Percentiles rank a stretch among this genome's conserved stretches.
phyloP scores from a whole-genome alignment of 2,329 filamentous ascomycete genomes.

The Plectosphaerella cucumerina region DNA sequence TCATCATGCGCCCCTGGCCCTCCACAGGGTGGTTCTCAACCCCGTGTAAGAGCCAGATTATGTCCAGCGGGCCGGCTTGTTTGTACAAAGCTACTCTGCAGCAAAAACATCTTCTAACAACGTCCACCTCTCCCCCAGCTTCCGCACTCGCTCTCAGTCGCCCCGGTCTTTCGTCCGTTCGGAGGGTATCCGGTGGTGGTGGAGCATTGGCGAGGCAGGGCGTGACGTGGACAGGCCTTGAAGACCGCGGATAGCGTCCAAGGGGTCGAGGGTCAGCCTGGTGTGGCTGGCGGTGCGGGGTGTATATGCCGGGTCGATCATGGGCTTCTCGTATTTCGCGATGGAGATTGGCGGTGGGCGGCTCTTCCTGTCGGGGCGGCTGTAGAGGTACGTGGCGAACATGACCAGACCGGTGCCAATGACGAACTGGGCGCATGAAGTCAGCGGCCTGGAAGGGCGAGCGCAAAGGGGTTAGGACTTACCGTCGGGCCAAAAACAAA shows the following conservation, averaged over 20 bases:
- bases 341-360: slow-evolving; percentile 65
- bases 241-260: slow-evolving; percentile 31
- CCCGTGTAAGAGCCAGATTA: not conserved
- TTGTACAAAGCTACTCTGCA: too few relatives aligned
- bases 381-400: slow-evolving; percentile 82
- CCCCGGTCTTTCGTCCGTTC: slow-evolving; percentile 11
- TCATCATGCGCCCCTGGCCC: not conserved
- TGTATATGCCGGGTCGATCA: slow-evolving; percentile 46
- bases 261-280: slow-evolving; percentile 33
- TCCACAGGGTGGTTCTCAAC: not conserved
- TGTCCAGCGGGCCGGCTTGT: too few relatives aligned
- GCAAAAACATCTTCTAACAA: too few relatives aligned
- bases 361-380: slow-evolving; percentile 56
- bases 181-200: slow-evolving; percentile 11
- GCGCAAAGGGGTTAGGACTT: slow-evolving; percentile 31
- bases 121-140: not conserved
- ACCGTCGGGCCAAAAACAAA: slow-evolving; percentile 70
- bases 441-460: not conserved
- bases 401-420: slow-evolving; percentile 76
- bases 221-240: slow-evolving; percentile 38
- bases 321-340: slow-evolving; percentile 72
- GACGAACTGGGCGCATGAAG: slow-evolving; percentile 59
- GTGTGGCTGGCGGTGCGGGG: slow-evolving; percentile 26
- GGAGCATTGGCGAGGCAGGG: slow-evolving; percentile 41
- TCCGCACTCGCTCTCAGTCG: slow-evolving; percentile 1